phyloP scores from a whole-genome alignment of 148 eudicot species.

The Euryodendron excelsum region DNA sequence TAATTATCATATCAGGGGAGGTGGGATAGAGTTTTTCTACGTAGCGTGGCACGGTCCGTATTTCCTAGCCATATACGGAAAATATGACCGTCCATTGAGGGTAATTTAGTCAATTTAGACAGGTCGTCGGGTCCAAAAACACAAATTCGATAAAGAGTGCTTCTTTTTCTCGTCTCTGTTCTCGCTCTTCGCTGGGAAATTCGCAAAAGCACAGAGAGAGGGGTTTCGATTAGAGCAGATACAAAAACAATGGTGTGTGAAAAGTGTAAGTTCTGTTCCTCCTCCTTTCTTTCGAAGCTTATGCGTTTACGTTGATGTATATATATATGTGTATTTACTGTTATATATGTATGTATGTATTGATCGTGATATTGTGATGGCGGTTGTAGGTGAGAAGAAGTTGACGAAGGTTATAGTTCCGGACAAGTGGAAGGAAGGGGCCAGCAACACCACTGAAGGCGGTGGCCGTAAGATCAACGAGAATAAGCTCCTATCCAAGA shows the following conservation, averaged over 20 bases:
- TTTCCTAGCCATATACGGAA: no score
- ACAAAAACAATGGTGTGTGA: constrained; percentile 66
- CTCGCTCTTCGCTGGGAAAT: not conserved
- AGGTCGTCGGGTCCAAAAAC: no score
- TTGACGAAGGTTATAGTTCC: constrained; percentile 88
- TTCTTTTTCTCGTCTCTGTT: not conserved
- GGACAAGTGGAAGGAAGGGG: constrained; percentile 98
- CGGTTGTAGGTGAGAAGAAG: constrained; percentile 79
- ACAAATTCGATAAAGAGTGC: no score
- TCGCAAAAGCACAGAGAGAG: not conserved
- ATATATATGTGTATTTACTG: not conserved
- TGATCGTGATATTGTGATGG: not conserved
- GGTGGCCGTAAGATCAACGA: constrained; percentile 97
- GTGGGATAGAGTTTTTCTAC: no score
- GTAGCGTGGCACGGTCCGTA: no score
- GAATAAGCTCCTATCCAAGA: constrained; percentile 93
- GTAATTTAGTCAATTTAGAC: no score
- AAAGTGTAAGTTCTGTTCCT: constrained; percentile 53
- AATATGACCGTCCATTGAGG: no score
- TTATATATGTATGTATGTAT: not conserved
- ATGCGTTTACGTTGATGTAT: not conserved
- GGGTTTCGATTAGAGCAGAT: not conserved
- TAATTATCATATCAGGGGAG: no score
- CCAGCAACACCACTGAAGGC: constrained; percentile 85
- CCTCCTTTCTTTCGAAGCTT: not conserved